Percentiles rank a stretch among this genome's conserved stretches.
phyloP scores from a whole-genome alignment of 2,329 filamentous ascomycete species.

The Chalaropsis ovoidea region DNA sequence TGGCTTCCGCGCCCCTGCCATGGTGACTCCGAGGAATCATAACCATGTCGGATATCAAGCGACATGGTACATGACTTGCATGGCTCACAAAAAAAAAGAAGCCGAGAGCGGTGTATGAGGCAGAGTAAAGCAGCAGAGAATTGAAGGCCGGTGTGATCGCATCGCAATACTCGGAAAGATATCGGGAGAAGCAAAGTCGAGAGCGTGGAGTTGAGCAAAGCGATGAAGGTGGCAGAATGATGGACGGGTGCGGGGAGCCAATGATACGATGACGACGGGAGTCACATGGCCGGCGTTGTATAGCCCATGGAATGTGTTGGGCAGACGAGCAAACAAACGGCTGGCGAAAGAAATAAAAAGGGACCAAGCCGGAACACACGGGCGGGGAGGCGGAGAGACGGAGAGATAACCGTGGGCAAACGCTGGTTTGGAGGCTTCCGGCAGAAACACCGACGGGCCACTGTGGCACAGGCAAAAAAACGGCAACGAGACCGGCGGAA shows the following conservation, averaged over 20 bases:
- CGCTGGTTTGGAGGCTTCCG: not conserved
- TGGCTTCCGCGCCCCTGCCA: not conserved
- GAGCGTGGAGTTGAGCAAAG: not conserved
- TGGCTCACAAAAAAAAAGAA: not conserved
- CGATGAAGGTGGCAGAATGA: not conserved
- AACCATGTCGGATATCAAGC: slow-evolving; percentile 3
- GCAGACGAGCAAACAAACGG: not conserved
- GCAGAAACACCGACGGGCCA: not conserved
- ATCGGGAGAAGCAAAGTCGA: slow-evolving; percentile 1
- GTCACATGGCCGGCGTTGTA: not conserved
- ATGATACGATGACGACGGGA: not conserved
- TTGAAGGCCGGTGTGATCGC: not conserved
- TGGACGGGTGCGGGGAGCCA: not conserved
- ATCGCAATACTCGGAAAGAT: not conserved
- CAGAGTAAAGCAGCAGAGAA: not conserved
- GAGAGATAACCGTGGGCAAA: not conserved
- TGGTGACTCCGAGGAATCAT: not conserved
- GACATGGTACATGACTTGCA: slow-evolving; percentile 5
- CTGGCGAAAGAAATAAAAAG: not conserved
- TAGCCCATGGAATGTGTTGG: not conserved
- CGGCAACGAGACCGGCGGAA: not conserved
- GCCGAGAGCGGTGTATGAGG: not conserved
- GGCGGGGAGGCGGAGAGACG: not conserved
- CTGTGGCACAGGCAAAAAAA: not conserved
- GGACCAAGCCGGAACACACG: not conserved